Conservation (phyloP, 148 eudicot genomes). For the Amaranthus cruentus region DNA sequence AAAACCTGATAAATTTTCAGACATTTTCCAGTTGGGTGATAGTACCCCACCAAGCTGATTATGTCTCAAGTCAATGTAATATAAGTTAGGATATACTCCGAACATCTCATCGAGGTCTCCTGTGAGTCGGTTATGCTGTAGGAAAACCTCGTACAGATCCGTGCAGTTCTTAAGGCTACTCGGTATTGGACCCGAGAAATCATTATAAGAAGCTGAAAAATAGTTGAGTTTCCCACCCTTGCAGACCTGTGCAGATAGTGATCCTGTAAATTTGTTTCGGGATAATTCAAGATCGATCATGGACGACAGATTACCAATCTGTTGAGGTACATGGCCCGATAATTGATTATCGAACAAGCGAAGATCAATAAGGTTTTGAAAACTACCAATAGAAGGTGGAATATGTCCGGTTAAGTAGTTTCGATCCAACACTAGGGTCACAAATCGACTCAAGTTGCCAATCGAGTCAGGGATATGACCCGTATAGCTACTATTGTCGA, state of each 20-base stretch:
- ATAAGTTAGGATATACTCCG: constrained; percentile 24
- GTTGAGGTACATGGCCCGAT: constrained; percentile 22
- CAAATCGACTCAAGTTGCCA: constrained; percentile 11
- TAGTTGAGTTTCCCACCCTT: constrained; percentile 11
- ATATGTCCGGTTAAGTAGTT: constrained; percentile 17
- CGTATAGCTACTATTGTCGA: constrained; percentile 12
- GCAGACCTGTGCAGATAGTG: constrained; percentile 15
- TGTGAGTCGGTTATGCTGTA: constrained; percentile 14
- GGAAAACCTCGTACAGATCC: constrained; percentile 15
- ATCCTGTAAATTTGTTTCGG: constrained; percentile 9
- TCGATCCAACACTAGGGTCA: background rate
- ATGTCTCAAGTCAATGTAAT: constrained; percentile 21
- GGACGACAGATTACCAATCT: constrained; percentile 14
- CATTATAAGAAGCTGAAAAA: constrained; percentile 15
- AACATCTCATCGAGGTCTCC: constrained; percentile 16
- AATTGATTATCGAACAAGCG: constrained; percentile 14
- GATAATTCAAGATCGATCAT: constrained; percentile 11
- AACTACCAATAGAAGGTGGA: constrained; percentile 15
- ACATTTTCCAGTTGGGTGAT: constrained; percentile 8
- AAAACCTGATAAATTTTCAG: constrained; percentile 7
- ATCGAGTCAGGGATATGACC: constrained; percentile 17
- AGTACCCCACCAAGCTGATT: constrained; percentile 16
- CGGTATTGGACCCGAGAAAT: constrained; percentile 21
- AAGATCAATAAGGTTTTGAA: constrained; percentile 12
- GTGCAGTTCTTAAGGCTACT: constrained; percentile 15